Conservation (phyloP, 306 rosid genomes). For the Pterocarpus santalinus region DNA sequence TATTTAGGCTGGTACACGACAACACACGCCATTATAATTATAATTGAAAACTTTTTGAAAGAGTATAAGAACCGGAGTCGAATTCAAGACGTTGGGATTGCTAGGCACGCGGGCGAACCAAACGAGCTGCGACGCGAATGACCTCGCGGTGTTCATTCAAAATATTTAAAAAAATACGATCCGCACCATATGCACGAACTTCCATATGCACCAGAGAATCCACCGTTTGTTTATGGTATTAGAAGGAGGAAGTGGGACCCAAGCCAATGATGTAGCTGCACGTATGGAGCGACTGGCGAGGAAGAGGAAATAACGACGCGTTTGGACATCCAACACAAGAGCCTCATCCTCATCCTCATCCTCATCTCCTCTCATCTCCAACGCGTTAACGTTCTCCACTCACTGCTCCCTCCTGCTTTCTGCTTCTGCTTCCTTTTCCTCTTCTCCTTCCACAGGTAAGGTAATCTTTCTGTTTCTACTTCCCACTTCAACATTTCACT, state of each 20-base stretch:
- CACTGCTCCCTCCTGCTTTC: neutral
- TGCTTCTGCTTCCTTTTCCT: neutral
- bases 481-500: neutral
- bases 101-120: too few relatives aligned
- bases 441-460: conserved; percentile 35
- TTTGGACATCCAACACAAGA: neutral
- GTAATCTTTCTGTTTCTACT: neutral
- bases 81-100: too few relatives aligned
- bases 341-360: too few relatives aligned
- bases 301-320: neutral
- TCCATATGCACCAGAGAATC: too few relatives aligned
- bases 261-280: neutral
- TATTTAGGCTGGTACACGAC: too few relatives aligned
- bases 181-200: too few relatives aligned
- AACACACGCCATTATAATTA: too few relatives aligned
- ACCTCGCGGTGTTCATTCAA: too few relatives aligned
- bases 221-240: neutral
- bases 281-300: neutral
- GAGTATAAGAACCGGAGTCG: too few relatives aligned
- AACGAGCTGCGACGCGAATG: too few relatives aligned
- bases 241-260: conserved; percentile 25
- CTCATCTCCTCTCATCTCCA: conserved; percentile 16
- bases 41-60: too few relatives aligned
- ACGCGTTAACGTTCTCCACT: conserved; percentile 39
- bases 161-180: too few relatives aligned